Conservation (phyloP, 129 eudicot species). For the Saposhnikovia divaricata region DNA sequence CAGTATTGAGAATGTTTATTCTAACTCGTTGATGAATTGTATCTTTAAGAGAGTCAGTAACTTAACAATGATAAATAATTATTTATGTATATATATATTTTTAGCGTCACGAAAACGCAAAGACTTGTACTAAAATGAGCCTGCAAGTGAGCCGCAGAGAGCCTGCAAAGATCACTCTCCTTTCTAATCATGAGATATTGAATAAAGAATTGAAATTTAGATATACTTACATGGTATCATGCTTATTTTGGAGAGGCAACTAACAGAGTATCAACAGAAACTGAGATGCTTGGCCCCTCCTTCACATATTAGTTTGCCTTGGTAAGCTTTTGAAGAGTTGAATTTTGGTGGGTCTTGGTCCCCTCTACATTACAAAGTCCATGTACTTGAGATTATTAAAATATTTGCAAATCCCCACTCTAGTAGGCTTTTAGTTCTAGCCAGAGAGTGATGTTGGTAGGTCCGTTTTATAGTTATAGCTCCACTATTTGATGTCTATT, state of each 20-base stretch:
- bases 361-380: too few species aligned
- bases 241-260: not conserved
- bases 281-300: too few species aligned
- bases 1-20: not conserved
- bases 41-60: not conserved
- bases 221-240: not conserved
- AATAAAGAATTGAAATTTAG: not conserved
- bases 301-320: too few species aligned
- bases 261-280: not conserved
- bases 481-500: too few species aligned
- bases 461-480: too few species aligned
- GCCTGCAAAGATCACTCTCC: not conserved
- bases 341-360: too few species aligned
- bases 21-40: not conserved
- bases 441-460: too few species aligned
- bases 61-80: not conserved
- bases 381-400: too few species aligned
- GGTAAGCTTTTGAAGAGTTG: too few species aligned
- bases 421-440: too few species aligned
- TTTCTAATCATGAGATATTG: not conserved
- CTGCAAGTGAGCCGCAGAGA: not conserved
- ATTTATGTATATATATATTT: not conserved
- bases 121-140: slow-evolving; percentile 1
- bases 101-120: not conserved
- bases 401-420: too few species aligned